Evolutionary conservation across 2,329 filamentous ascomycete species (phyloP).

Genomic region (Sporothrix pseudoabietina): DNA sequence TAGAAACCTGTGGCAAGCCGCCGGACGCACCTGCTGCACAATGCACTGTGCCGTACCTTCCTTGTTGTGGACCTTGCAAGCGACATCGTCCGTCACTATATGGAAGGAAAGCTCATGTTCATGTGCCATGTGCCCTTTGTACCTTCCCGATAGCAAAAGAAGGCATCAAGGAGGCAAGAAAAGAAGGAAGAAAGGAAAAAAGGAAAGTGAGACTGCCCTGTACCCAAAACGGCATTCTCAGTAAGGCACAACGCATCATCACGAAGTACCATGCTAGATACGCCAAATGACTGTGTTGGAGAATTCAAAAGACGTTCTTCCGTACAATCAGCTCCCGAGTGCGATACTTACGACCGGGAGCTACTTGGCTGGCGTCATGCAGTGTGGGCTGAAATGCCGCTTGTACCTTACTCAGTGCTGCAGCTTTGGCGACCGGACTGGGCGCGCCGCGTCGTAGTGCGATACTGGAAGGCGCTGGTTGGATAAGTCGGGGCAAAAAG

Average conservation of each 20-base stretch:
- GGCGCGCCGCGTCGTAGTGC: background rate
- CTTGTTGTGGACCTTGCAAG: background rate
- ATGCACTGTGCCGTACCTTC: background rate
- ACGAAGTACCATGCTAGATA: background rate
- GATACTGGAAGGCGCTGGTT: background rate
- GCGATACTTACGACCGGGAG: constrained; percentile 14
- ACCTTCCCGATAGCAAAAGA: background rate
- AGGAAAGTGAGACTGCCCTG: constrained; percentile 11
- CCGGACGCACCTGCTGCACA: background rate
- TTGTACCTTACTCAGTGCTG: constrained; percentile 29
- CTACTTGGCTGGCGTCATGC: constrained; percentile 25
- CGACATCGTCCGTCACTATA: background rate
- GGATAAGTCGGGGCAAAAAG: background rate
- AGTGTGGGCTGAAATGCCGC: constrained; percentile 23
- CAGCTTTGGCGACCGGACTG: background rate
- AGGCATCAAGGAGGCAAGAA: background rate
- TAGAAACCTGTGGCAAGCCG: background rate
- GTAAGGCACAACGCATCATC: background rate
- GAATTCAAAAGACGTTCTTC: background rate
- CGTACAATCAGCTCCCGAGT: background rate
- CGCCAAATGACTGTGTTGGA: background rate
- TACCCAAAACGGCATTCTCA: constrained; percentile 1
- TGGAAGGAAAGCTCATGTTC: background rate
- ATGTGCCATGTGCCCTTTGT: background rate
- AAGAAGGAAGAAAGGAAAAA: background rate